These are phyloP conservation scores for Phytophthora macrochlamydospora DNA, from an alignment of 352 stramenopile species.

Conservation along the genomic window DNA sequence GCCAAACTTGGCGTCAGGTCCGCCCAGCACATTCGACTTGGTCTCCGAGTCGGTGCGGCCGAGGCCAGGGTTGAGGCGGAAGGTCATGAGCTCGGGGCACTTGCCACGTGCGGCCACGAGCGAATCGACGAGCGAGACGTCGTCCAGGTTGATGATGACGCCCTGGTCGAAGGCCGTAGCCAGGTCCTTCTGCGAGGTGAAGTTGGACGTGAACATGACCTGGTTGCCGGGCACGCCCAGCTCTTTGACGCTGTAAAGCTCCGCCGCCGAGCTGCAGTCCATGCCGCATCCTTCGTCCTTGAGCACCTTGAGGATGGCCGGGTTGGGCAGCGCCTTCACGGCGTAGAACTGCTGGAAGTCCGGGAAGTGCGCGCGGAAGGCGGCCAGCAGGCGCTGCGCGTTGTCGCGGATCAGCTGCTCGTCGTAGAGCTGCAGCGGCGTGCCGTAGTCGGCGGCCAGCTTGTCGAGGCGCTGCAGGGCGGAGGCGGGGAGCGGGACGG, in stretches of 20 bases:
- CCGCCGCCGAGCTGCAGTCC: slow-evolving; percentile 88
- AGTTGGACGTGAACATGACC: slow-evolving; percentile 92
- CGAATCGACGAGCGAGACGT: slow-evolving; percentile 83
- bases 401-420: slow-evolving; percentile 86
- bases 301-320: slow-evolving; percentile 86
- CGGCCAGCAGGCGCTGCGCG: slow-evolving; percentile 63
- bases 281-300: slow-evolving; percentile 86
- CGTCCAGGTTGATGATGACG: slow-evolving; percentile 90
- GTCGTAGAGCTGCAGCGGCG: slow-evolving; percentile 90
- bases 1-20: slow-evolving; percentile 90
- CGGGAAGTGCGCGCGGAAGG: slow-evolving; percentile 79
- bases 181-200: slow-evolving; percentile 81
- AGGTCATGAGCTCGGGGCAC: slow-evolving; percentile 88
- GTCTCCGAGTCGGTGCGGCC: slow-evolving; percentile 90
- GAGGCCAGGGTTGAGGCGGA: slow-evolving; percentile 87
- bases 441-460: slow-evolving; percentile 79
- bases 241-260: slow-evolving; percentile 81
- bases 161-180: slow-evolving; percentile 73
- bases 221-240: slow-evolving; percentile 76
- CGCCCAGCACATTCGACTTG: slow-evolving; percentile 89
- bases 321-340: slow-evolving; percentile 91
- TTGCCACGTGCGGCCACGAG: slow-evolving; percentile 67
- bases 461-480: slow-evolving; percentile 61
- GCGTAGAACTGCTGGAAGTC: slow-evolving; percentile 90
- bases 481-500: slow-evolving; percentile 51